Conservation (phyloP, 2,329 filamentous ascomycete species). For the Nakataea oryzae region DNA sequence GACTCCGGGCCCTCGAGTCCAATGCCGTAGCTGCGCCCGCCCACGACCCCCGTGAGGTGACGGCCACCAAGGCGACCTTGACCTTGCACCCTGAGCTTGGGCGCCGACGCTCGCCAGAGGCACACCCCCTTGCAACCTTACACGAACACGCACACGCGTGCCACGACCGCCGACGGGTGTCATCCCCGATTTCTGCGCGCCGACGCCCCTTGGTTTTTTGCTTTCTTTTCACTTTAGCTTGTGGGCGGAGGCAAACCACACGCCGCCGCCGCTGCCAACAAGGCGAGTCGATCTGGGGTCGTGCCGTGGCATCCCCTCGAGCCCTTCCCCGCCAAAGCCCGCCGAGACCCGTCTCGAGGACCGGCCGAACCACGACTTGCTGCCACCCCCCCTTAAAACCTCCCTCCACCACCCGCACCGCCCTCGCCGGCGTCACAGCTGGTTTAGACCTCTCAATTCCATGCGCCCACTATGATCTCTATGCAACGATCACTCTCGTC, state of each 20-base stretch:
- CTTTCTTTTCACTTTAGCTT: background rate
- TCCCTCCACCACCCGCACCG: background rate
- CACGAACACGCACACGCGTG: background rate
- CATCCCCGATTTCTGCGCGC: background rate
- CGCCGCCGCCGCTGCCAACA: background rate
- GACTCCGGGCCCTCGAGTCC: background rate
- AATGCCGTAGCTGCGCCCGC: background rate
- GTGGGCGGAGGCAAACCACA: background rate
- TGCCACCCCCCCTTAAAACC: background rate
- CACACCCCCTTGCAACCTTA: background rate
- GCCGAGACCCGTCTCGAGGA: background rate
- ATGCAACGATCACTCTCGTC: constrained; percentile 55
- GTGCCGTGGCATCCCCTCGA: background rate
- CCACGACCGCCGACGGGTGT: background rate
- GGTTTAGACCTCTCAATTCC: constrained; percentile 13
- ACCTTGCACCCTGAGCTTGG: background rate
- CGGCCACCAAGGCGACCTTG: background rate
- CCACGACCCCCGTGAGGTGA: background rate
- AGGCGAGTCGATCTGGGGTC: background rate
- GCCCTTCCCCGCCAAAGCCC: background rate
- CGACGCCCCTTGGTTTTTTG: too few species aligned
- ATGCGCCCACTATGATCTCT: constrained; percentile 47
- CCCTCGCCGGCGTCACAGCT: constrained; percentile 6
- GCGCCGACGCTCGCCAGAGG: background rate
- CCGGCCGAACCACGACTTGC: background rate